Evolutionary conservation across 169 alveolate species (phyloP), one percentile per base, ranked within the genome.

Genomic region (Pseudocohnilembus persalinus): DNA sequence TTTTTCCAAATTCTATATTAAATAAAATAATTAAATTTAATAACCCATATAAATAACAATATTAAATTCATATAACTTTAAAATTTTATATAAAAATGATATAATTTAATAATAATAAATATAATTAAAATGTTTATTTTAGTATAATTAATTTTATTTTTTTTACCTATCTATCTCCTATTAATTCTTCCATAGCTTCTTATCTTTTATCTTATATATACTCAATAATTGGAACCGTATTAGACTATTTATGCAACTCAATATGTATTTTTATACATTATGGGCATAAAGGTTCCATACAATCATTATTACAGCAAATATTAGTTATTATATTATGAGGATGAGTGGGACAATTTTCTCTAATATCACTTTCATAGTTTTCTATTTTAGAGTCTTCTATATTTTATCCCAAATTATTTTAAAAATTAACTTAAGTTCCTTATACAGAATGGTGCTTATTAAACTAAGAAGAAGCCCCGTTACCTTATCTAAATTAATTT

Each of bases 281-380:
- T 26, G 87, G 81, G 73, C 87, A 82, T 34, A 82, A 35, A 27
- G 87, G 87, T 35, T 82, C 87, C 31, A 82, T 63, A 28, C 87
- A 82, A 26, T 33, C 68, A 73, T 63, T 31, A 81, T 63, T 35
- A 15, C 68, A 49, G 20, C 68, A 49, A 49, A 49, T 49, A 49
- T 49, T 49, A 11, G 68, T 49, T 49, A 49, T 20, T 11, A 49
- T 20, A 49, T 49, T 11, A 11, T 49, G 26, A 11, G 26, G 26
- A 49, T 49, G 68, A 11, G 68, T 49, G 20, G 68, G 68, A 20
- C 68, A 49, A 4, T 4, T 49, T 49, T 49, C n/a, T n/a, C n/a
- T n/a, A n/a, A n/a, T n/a, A n/a, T n/a, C 68, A 20, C 68, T 49
- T 49, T 49, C 4, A 49, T 49, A 20, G 68, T 49, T 4, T 11